phyloP scores from a whole-genome alignment of 208 protist species.

The Trypanosoma mega region DNA sequence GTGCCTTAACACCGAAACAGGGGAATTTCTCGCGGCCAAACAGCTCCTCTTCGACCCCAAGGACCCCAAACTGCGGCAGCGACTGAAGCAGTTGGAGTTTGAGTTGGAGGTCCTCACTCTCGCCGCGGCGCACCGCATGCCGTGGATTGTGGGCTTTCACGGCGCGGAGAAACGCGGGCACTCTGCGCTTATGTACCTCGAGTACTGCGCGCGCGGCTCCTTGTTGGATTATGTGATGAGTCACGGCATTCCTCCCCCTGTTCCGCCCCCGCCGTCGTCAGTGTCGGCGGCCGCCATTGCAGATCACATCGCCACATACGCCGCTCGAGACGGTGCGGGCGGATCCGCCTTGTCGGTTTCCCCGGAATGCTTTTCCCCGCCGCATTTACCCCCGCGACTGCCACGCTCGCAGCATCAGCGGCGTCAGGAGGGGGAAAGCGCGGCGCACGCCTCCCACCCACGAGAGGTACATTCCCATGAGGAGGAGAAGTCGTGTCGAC shows the following conservation, averaged over 20 bases:
- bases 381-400: too few relatives aligned
- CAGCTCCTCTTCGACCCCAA: conserved; percentile 84
- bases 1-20: conserved; percentile 82
- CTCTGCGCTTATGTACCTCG: conserved; percentile 90
- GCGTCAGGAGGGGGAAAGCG: too few relatives aligned
- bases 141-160: conserved; percentile 87
- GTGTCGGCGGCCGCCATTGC: conserved; percentile 14
- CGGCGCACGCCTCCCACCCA: too few relatives aligned
- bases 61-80: conserved; percentile 71
- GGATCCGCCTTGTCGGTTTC: too few relatives aligned
- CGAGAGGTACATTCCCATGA: too few relatives aligned
- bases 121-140: conserved; percentile 51
- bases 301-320: not conserved
- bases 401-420: too few relatives aligned
- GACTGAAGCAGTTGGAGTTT: conserved; percentile 69
- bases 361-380: too few relatives aligned
- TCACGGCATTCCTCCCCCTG: conserved; percentile 15
- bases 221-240: conserved; percentile 75
- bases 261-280: conserved; percentile 4
- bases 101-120: conserved; percentile 85
- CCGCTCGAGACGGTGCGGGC: too few relatives aligned
- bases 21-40: conserved; percentile 78
- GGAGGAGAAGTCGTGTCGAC: too few relatives aligned
- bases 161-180: conserved; percentile 82
- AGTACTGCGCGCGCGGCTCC: conserved; percentile 87